Evolutionary conservation across 768 basidiomycete genomes (phyloP).

Genomic region (Coprinopsis strossmayeri): DNA sequence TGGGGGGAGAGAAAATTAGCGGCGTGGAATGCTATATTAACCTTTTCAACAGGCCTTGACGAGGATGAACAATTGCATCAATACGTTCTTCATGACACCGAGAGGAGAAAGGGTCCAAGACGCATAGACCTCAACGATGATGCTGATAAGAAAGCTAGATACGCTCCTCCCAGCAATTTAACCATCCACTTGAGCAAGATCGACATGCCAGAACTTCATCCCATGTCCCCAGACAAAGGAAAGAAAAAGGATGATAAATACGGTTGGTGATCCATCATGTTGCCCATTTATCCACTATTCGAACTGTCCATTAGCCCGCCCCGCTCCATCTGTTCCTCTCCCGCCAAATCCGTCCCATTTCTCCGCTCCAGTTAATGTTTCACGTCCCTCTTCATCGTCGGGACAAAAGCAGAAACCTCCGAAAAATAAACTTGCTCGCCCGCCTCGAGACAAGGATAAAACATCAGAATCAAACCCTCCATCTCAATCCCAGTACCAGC

Average conservation of each 20-base stretch:
- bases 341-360: constrained; percentile 10
- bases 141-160: constrained; percentile 37
- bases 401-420: constrained; percentile 8
- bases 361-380: constrained; percentile 5
- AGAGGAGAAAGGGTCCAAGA: constrained; percentile 45
- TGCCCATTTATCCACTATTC: not conserved
- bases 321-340: not conserved
- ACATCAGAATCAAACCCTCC: not conserved
- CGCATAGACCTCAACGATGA: constrained; percentile 67
- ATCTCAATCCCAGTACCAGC: not conserved
- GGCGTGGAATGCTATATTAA: no score
- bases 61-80: constrained; percentile 64
- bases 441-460: constrained; percentile 7
- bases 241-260: constrained; percentile 38
- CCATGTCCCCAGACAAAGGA: constrained; percentile 31
- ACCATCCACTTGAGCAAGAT: constrained; percentile 81
- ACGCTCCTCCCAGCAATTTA: constrained; percentile 62
- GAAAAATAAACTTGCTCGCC: constrained; percentile 17
- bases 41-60: constrained; percentile 38
- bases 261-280: constrained; percentile 27
- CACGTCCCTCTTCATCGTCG: constrained; percentile 6
- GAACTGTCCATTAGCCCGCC: not conserved
- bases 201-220: constrained; percentile 76
- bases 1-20: no score
- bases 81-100: constrained; percentile 68